Base-by-base conservation (phyloP, 169 alveolate genomes). In the Cryptosporidium baileyi region DNA sequence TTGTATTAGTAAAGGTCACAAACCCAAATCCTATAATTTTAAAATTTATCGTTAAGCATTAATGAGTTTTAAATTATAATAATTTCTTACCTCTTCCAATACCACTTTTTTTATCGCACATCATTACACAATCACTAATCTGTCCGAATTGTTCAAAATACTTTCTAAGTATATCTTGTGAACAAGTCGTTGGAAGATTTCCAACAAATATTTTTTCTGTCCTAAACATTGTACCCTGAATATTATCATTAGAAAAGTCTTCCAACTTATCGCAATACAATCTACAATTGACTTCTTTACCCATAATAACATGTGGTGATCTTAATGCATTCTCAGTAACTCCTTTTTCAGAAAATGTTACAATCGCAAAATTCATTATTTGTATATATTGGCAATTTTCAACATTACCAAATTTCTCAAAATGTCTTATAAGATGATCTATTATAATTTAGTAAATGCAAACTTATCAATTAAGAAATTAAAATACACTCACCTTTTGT, bases 171-270 rank as follows among this genome's bases (percentile, higher is more conserved):
- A 96, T 91, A 67, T 94, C 95, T 65, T 91, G 93, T 88, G 91
- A 38, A 51, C 85, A 74, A 5, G 85, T 74, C 36, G 85, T 74
- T 38, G 85, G 89, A 24, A 96, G 91, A 40, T 97, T 97, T 24
- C 99, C 98, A 30, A 96, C 97, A 89, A 96, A 96, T 24, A 96
- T 92, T 36, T 95, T 89, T 43, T 74, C 85, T 4, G 85, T 74
- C 36, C 74, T 51, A 32, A 74, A 74, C 85, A 74, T 74, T 15
- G 85, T 74, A 22, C 85, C 85, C 54, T 74, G 85, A 36, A 67
- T 36, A 74, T 54, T 74, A 36, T 74, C 85, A 54, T 47, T 59
- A 3, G 67, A 32, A 17, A 74, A 59, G 57, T 74, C 85, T 41
- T 74, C 85, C 41, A 74, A 22, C 28, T 74, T 74, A 38, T 74